phyloP scores from a whole-genome alignment of 2,329 filamentous ascomycete genomes.

The Nemania serpens region DNA sequence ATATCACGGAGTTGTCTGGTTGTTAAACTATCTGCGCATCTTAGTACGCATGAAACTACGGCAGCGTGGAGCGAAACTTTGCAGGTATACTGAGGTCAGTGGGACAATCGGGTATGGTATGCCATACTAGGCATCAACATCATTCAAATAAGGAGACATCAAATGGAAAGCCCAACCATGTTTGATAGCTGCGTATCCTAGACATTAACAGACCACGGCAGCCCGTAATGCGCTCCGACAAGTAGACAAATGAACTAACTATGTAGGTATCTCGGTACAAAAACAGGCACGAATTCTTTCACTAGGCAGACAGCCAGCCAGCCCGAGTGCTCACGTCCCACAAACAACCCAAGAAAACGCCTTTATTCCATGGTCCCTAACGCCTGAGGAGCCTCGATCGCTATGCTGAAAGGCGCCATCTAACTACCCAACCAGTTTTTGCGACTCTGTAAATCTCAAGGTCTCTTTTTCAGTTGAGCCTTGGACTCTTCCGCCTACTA shows the following conservation, averaged over 20 bases:
- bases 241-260: neutral
- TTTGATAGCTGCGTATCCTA: neutral
- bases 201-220: slow-evolving; percentile 28
- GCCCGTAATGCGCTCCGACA: slow-evolving; percentile 17
- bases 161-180: neutral
- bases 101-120: too few relatives aligned
- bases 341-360: neutral
- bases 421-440: too few relatives aligned
- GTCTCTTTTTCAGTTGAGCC: slow-evolving; percentile 43
- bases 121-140: too few relatives aligned
- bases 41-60: too few relatives aligned
- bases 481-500: slow-evolving; percentile 59
- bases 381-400: neutral
- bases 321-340: neutral
- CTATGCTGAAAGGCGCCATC: too few relatives aligned
- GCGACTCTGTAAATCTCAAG: neutral
- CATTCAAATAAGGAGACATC: neutral
- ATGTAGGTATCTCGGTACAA: slow-evolving; percentile 3
- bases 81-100: too few relatives aligned
- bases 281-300: slow-evolving; percentile 1
- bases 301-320: neutral
- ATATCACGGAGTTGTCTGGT: too few relatives aligned
- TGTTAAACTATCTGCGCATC: too few relatives aligned
- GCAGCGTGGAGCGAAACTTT: too few relatives aligned
- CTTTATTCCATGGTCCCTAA: neutral